A percentile compares a stretch with the other conserved stretches of the same genome.
Evolutionary conservation across 2,329 filamentous ascomycete species (phyloP).

Genomic region (Colletotrichum sp.): DNA sequence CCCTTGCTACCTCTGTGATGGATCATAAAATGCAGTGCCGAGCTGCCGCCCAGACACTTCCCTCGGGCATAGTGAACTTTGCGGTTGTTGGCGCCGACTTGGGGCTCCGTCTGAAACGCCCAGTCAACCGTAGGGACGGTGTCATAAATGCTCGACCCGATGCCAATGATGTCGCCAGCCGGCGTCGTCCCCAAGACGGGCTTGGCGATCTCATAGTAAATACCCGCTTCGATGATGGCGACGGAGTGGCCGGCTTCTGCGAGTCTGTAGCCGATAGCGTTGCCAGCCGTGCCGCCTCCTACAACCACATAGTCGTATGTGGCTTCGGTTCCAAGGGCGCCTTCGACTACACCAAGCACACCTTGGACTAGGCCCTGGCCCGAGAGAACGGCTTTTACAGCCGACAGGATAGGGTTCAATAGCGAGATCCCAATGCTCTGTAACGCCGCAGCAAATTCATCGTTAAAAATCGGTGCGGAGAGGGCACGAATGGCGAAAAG

Average conservation of each 20-base stretch:
- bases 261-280: constrained; percentile 36
- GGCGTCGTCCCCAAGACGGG: constrained; percentile 27
- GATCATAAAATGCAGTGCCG: constrained; percentile 31
- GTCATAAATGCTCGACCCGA: not conserved
- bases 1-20: constrained; percentile 29
- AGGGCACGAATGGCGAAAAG: not conserved
- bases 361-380: not conserved
- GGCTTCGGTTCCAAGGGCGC: not conserved
- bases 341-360: not conserved
- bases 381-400: not conserved
- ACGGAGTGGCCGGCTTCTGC: constrained; percentile 31
- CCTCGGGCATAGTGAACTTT: constrained; percentile 40
- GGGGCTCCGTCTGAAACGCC: constrained; percentile 30
- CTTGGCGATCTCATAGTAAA: constrained; percentile 35
- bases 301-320: constrained; percentile 29
- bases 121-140: constrained; percentile 32
- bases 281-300: constrained; percentile 44
- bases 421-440: not conserved
- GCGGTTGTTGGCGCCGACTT: constrained; percentile 27
- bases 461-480: not conserved
- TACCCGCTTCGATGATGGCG: constrained; percentile 44
- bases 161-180: not conserved
- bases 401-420: not conserved
- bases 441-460: not conserved
- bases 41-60: constrained; percentile 36